A percentile compares a stretch with the other conserved stretches of the same genome.
Evolutionary conservation across 805 yeast species (phyloP).

Genomic region (Kodamaea lidongshanica): DNA sequence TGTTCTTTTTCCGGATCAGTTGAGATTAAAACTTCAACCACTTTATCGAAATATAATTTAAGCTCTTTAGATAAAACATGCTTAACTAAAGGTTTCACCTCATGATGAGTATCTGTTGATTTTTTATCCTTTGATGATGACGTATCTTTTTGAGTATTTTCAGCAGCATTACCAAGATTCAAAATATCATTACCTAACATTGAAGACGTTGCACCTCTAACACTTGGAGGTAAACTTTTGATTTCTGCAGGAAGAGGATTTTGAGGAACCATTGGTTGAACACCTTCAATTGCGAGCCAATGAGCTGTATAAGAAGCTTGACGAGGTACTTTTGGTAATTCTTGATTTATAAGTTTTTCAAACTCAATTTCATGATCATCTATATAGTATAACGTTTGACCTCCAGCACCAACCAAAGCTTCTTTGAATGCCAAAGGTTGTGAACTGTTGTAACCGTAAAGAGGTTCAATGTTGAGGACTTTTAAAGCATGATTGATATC

Average conservation of each 20-base stretch:
- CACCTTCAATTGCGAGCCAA: conserved; percentile 98
- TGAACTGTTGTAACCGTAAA: conserved; percentile 77
- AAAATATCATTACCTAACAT: conserved; percentile 35
- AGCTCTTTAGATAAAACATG: conserved; percentile 93
- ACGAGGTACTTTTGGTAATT: conserved; percentile 92
- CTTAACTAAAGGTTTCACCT: conserved; percentile 83
- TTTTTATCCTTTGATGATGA: conserved; percentile 16
- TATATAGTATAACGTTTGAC: conserved; percentile 86
- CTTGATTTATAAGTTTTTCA: conserved; percentile 87
- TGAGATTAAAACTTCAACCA: conserved; percentile 67
- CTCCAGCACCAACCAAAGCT: conserved; percentile 77
- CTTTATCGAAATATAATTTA: conserved; percentile 88
- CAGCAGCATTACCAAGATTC: conserved; percentile 17
- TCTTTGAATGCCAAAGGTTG: conserved; percentile 75
- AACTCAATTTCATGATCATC: conserved; percentile 93
- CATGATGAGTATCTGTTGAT: conserved; percentile 41
- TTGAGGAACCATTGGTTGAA: conserved; percentile 95
- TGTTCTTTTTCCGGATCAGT: conserved; percentile 50
- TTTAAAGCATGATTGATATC: conserved; percentile 79
- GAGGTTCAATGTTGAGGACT: conserved; percentile 86
- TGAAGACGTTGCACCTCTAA: conserved; percentile 72
- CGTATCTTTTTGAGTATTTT: conserved; percentile 36
- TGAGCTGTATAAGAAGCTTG: conserved; percentile 89
- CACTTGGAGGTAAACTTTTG: conserved; percentile 65
- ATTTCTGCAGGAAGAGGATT: conserved; percentile 84